Evolutionary conservation across 2,329 filamentous ascomycete species (phyloP).

Genomic region (Xylariaceae sp.): DNA sequence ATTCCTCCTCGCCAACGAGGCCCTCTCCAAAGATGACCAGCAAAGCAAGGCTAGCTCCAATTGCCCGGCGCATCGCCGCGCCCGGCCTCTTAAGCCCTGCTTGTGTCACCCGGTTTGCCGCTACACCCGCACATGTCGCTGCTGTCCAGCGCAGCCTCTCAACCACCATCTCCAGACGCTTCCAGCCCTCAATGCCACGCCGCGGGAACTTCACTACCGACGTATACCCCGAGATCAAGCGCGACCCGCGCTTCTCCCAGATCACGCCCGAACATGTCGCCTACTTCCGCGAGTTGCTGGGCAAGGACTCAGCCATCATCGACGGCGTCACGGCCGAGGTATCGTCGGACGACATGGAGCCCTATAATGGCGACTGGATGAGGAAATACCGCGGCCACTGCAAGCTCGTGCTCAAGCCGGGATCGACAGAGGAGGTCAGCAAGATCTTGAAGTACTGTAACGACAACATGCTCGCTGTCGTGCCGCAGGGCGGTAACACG

Average conservation of each 20-base stretch:
- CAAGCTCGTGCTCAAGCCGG: conserved; percentile 80
- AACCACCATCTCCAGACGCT: conserved; percentile 23
- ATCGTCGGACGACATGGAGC: conserved; percentile 72
- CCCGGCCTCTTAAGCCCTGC: conserved; percentile 19
- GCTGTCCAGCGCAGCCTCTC: conserved; percentile 24
- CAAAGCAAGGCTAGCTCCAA: conserved; percentile 27
- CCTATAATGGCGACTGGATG: conserved; percentile 99
- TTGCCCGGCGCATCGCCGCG: conserved; percentile 24
- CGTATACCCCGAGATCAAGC: conserved; percentile 77
- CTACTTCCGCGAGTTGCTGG: conserved; percentile 78
- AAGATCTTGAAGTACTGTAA: conserved; percentile 93
- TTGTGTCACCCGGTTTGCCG: background rate
- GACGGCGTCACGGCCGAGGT: conserved; percentile 74
- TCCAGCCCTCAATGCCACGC: conserved; percentile 25
- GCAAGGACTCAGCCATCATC: conserved; percentile 72
- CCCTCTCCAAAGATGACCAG: conserved; percentile 23
- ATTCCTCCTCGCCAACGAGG: conserved; percentile 4
- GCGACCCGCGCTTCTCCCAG: conserved; percentile 69
- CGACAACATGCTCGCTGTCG: conserved; percentile 83
- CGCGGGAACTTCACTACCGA: conserved; percentile 75
- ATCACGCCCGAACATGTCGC: conserved; percentile 76
- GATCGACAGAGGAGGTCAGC: conserved; percentile 82
- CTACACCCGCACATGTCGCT: too few species aligned
- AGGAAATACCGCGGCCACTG: conserved; percentile 93
- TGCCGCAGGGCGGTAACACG: conserved; percentile 95